Evolutionary conservation across 257 asterid genomes (phyloP).

Genomic region (Nemophila menziesii): DNA sequence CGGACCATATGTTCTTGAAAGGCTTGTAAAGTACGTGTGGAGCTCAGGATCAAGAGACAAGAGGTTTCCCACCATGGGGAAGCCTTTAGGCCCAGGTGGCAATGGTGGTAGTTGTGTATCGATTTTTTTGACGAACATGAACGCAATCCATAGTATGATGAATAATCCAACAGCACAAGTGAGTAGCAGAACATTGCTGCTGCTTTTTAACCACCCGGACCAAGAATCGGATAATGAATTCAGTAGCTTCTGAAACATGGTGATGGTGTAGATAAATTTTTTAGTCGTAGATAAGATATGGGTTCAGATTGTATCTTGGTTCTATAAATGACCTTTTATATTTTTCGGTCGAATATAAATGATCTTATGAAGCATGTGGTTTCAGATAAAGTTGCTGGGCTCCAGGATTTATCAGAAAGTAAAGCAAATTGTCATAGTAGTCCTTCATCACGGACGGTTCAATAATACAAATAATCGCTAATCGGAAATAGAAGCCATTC

Average conservation of each 20-base stretch:
- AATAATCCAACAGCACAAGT: conserved; percentile 13
- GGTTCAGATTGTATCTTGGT: background rate
- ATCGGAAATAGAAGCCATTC: too few species aligned
- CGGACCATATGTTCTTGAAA: conserved; percentile 14
- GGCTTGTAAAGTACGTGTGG: conserved; percentile 22
- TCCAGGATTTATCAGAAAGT: too few species aligned
- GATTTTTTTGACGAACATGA: conserved; percentile 1
- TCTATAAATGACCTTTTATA: too few species aligned
- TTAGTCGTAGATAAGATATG: too few species aligned
- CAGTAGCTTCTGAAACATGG: conserved; percentile 3
- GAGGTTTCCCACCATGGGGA: conserved; percentile 30
- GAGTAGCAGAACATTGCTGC: background rate
- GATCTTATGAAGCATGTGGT: too few species aligned
- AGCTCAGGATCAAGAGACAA: conserved; percentile 33
- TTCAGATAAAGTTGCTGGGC: too few species aligned
- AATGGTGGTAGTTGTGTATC: background rate
- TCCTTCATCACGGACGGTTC: too few species aligned
- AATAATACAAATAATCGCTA: too few species aligned
- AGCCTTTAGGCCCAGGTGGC: conserved; percentile 37
- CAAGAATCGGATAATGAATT: conserved; percentile 1
- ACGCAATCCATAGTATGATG: background rate
- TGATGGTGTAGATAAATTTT: too few species aligned
- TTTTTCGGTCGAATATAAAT: too few species aligned
- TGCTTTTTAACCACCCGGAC: conserved; percentile 1
- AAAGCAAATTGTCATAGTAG: too few species aligned